These are phyloP conservation scores for Kalanchoe fedtschenkoi DNA, from an alignment of 164 flowering plant genomes.

Conservation along the genomic window DNA sequence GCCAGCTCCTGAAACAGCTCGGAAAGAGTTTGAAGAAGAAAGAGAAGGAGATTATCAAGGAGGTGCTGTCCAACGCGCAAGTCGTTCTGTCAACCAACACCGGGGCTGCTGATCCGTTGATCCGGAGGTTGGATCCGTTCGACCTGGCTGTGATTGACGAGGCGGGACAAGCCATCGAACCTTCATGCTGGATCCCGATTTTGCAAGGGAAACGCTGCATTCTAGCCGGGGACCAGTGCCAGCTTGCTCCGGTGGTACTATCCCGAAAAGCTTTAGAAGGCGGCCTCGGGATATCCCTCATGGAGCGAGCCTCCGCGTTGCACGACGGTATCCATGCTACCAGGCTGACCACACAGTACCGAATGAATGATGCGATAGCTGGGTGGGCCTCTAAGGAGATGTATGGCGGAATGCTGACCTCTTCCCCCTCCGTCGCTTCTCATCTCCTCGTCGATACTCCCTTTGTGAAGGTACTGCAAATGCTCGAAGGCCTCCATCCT, in stretches of 20 bases:
- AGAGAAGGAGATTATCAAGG: conserved; percentile 75
- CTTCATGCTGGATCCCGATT: conserved; percentile 87
- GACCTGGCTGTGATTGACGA: conserved; percentile 89
- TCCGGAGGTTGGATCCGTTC: conserved; percentile 54
- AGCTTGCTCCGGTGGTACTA: conserved; percentile 79
- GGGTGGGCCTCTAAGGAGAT: conserved; percentile 96
- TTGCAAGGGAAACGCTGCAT: conserved; percentile 80
- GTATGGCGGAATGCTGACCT: conserved; percentile 63
- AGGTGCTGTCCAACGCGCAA: conserved; percentile 61
- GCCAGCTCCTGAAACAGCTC: conserved; percentile 85
- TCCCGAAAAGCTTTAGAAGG: conserved; percentile 82
- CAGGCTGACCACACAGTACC: conserved; percentile 62
- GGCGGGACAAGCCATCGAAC: conserved; percentile 93
- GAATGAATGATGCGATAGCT: conserved; percentile 88
- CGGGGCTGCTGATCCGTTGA: conserved; percentile 78
- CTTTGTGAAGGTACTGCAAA: conserved; percentile 58
- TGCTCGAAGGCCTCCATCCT: background rate
- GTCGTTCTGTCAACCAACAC: conserved; percentile 83
- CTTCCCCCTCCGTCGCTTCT: conserved; percentile 53
- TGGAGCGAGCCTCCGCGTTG: conserved; percentile 67
- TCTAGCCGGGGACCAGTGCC: conserved; percentile 84
- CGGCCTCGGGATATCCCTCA: conserved; percentile 78
- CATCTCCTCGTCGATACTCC: conserved; percentile 88
- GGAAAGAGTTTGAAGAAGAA: conserved; percentile 69
- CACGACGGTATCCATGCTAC: conserved; percentile 61